Conservation (phyloP, 208 protist genomes). For the Trypanosoma vivax region DNA sequence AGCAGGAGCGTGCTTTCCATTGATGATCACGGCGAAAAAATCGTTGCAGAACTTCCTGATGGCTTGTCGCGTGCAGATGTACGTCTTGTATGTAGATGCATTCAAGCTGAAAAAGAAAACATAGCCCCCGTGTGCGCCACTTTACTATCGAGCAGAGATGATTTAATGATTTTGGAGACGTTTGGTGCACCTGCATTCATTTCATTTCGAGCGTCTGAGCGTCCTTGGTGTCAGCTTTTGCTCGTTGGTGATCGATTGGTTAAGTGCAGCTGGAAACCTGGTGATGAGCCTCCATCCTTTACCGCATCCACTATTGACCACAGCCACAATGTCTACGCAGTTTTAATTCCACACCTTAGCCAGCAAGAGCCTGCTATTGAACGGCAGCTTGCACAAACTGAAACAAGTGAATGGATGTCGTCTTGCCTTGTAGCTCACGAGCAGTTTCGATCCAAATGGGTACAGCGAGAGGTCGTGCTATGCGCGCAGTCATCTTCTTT, state of each 20-base stretch:
- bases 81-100: slow-evolving; percentile 11
- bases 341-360: not conserved
- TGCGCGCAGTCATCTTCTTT: slow-evolving; percentile 15
- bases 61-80: slow-evolving; percentile 4
- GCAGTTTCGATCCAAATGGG: slow-evolving; percentile 1
- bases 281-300: not conserved
- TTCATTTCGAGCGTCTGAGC: too few relatives aligned
- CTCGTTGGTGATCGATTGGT: slow-evolving; percentile 1
- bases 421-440: slow-evolving; percentile 10
- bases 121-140: too few relatives aligned
- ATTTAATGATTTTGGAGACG: too few relatives aligned
- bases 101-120: not conserved
- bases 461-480: slow-evolving; percentile 4
- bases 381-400: not conserved
- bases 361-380: not conserved
- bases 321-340: not conserved
- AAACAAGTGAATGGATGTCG: not conserved
- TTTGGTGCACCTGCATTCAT: too few relatives aligned
- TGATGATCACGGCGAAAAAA: not conserved
- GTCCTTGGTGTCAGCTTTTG: too few relatives aligned
- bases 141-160: too few relatives aligned
- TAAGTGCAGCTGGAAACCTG: not conserved
- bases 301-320: not conserved
- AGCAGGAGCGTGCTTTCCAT: slow-evolving; percentile 5
- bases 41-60: slow-evolving; percentile 6